Evolutionary conservation across 2,329 filamentous ascomycete species (phyloP).

Genomic region (Escovopsis weberi): DNA sequence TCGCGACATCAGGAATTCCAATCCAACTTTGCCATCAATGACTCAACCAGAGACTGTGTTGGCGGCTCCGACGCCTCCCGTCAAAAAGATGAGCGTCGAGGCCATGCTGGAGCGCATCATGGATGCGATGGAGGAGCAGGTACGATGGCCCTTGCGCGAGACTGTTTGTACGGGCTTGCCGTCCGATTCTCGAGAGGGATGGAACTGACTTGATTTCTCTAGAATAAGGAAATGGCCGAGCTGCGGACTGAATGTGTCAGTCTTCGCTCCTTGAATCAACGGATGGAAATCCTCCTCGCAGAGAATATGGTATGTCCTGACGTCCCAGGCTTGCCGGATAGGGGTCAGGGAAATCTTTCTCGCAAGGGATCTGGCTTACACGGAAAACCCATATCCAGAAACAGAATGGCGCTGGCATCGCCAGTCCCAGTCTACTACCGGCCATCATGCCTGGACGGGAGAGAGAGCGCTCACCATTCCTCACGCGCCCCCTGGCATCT

Average conservation of each 20-base stretch:
- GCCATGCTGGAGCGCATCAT: constrained; percentile 10
- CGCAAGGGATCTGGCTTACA: background rate
- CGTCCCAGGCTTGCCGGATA: background rate
- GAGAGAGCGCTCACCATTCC: constrained; percentile 4
- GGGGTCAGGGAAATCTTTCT: background rate
- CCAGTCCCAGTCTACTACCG: constrained; percentile 1
- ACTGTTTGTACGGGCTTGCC: no score
- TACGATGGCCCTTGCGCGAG: background rate
- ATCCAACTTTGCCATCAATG: background rate
- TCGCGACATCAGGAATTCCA: background rate
- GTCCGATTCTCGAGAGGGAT: background rate
- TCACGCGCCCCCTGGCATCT: constrained; percentile 2
- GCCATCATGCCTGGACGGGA: constrained; percentile 1
- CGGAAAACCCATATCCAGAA: background rate
- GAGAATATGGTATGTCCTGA: constrained; percentile 7
- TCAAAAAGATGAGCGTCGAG: constrained; percentile 7
- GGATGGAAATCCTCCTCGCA: constrained; percentile 11
- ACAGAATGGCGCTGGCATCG: background rate
- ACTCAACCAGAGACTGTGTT: background rate
- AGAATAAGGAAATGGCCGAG: constrained; percentile 12
- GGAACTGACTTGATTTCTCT: background rate
- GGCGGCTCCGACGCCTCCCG: constrained; percentile 4
- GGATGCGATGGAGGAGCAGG: constrained; percentile 11
- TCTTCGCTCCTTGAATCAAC: constrained; percentile 11
- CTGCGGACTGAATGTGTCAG: constrained; percentile 11